Percentiles rank a stretch among this genome's conserved stretches.
phyloP scores from a whole-genome alignment of 202 grass and related monocot species.

The Setaria italica region DNA sequence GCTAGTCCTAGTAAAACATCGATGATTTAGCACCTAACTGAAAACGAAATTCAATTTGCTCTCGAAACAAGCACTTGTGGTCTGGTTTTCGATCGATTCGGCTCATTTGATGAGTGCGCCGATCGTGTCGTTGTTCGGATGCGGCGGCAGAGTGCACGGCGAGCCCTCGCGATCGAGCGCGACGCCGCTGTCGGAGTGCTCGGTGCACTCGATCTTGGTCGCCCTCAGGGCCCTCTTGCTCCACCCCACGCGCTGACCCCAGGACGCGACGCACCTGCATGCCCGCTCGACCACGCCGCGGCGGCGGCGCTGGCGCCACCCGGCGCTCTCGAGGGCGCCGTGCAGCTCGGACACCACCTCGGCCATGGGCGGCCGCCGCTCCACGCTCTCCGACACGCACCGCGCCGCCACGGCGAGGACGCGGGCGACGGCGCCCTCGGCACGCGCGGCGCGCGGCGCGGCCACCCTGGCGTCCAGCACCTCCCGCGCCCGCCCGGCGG shows the following conservation, averaged over 20 bases:
- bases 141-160: background rate
- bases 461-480: slow-evolving; percentile 66
- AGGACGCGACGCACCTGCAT: slow-evolving; percentile 54
- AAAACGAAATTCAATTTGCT: background rate
- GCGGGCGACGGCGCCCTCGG: slow-evolving; percentile 24
- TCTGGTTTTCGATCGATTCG: background rate
- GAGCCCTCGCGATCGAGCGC: background rate
- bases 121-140: background rate
- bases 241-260: slow-evolving; percentile 51
- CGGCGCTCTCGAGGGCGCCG: slow-evolving; percentile 49
- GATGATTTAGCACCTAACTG: background rate
- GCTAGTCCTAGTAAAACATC: background rate
- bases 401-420: slow-evolving; percentile 62
- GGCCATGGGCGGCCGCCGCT: slow-evolving; percentile 62
- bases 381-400: slow-evolving; percentile 72
- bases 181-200: slow-evolving; percentile 43
- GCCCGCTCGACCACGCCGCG: slow-evolving; percentile 21
- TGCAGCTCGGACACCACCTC: slow-evolving; percentile 78
- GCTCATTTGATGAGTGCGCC: background rate
- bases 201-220: slow-evolving; percentile 79
- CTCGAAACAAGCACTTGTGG: background rate
- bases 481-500: slow-evolving; percentile 28
- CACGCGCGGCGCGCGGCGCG: slow-evolving; percentile 24
- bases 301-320: slow-evolving; percentile 17
- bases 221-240: slow-evolving; percentile 49